Percentiles rank a stretch among this genome's conserved stretches.
Evolutionary conservation across 2,329 filamentous ascomycete species (phyloP).

Genomic region (Cytospora piceae): DNA sequence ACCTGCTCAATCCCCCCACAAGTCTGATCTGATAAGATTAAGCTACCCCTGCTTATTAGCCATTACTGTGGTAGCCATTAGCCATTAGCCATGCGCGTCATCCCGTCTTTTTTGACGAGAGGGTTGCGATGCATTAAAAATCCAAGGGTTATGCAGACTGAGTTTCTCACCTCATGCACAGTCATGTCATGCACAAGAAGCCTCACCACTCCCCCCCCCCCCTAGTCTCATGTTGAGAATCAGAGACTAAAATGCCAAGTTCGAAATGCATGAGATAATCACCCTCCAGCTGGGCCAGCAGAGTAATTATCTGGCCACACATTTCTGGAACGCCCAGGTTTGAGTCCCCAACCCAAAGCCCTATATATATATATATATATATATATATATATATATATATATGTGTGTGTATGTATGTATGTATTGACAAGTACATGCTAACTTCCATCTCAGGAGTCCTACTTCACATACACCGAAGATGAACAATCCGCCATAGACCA

Average conservation of each 20-base stretch:
- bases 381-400: no score
- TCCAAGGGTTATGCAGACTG: conserved; percentile 10
- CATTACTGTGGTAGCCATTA: no score
- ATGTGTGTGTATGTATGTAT: no score
- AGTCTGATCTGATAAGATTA: conserved; percentile 20
- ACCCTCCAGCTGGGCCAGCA: conserved; percentile 92
- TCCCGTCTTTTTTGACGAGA: conserved; percentile 20
- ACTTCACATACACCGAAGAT: conserved; percentile 82
- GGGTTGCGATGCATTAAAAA: conserved; percentile 21
- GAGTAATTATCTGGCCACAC: conserved; percentile 90
- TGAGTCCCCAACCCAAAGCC: conserved; percentile 15
- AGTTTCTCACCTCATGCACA: conserved; percentile 11
- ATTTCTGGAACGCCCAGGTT: conserved; percentile 97
- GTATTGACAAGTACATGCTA: background rate
- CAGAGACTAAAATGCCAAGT: background rate
- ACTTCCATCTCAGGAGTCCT: conserved; percentile 72
- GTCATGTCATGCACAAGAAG: background rate
- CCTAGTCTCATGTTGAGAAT: background rate
- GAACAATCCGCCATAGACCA: conserved; percentile 74
- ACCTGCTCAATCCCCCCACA: conserved; percentile 9
- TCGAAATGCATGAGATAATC: conserved; percentile 86
- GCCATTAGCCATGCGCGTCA: conserved; percentile 14
- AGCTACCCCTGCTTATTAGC: conserved; percentile 23
- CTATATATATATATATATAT: background rate
- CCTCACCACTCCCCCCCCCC: no score